phyloP scores from a whole-genome alignment of 805 yeast genomes.

The Lipomyces chichibuensis region DNA sequence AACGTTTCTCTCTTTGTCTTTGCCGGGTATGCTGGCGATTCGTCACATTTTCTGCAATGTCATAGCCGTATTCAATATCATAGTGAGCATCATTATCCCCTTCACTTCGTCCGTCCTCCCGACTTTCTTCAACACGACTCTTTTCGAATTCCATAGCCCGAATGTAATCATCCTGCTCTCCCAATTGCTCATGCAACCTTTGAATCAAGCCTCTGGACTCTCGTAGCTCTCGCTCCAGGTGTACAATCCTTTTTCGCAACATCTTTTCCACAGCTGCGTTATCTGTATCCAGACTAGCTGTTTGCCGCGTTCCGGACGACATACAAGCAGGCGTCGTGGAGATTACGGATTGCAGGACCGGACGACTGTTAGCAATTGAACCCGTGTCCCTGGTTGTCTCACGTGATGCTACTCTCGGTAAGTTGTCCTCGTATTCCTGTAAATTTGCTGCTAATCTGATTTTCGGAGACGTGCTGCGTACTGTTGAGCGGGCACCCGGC shows the following conservation, averaged over 20 bases:
- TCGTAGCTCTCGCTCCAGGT: slow-evolving; percentile 11
- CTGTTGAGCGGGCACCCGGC: not conserved
- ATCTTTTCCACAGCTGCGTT: not conserved
- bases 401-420: not conserved
- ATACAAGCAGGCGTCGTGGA: not conserved
- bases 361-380: not conserved
- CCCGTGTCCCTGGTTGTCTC: not conserved
- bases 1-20: not conserved
- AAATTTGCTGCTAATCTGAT: not conserved
- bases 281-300: not conserved
- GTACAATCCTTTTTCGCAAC: slow-evolving; percentile 6
- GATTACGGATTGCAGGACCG: not conserved
- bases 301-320: not conserved
- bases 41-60: not conserved
- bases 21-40: not conserved
- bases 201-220: slow-evolving; percentile 10
- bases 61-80: not conserved
- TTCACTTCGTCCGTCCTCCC: not conserved
- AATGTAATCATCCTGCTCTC: slow-evolving; percentile 29
- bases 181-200: slow-evolving; percentile 13
- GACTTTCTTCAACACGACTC: slow-evolving; percentile 2
- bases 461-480: not conserved
- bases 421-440: not conserved
- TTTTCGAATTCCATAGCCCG: slow-evolving; percentile 25
- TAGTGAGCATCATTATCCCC: not conserved